Evolutionary conservation across 2,329 filamentous ascomycete species (phyloP), one percentile per base, ranked within the genome.

Genomic region (Ceratocystis diversiconidia): DNA sequence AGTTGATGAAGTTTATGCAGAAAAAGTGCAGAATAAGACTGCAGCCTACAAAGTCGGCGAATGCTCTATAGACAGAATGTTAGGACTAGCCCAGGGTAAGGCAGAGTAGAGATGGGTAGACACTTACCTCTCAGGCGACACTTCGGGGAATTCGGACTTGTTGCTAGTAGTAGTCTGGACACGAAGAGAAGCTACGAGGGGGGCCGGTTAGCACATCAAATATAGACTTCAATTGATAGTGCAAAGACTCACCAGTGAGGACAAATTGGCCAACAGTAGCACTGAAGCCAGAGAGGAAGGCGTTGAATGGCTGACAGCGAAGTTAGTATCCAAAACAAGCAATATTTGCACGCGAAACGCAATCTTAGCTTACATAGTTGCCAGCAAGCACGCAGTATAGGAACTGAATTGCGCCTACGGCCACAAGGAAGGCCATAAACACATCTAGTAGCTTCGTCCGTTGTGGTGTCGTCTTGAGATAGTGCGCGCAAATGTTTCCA

Each of bases 1-100:
- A 99, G 82, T 99, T 99, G 80, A 99, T 97, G 77, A 99, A 99
- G 82, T 99, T 99, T 75, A 97, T 86, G 78, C 92, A 96, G 82
- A 99, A 99, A 79, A 97, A 96, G 79, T 99, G 94, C 75, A 97
- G 79, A 74, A 97, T 90, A 75, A 99, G 76, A 76, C 92, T 96
- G 74, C 92, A 94, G 71, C 96, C 90, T 68, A 99, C 82, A 74
- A 88, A 99, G 78, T 99, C 94, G 73, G 94, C 92, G 76, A 99
- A 99, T 48, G 94, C 92, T 75, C 91, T 95, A 70, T n/a, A 43
- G 17, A 46, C n/a, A 22, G 28, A 60, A 28, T 44, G 57, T 62
- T 30, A 30, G 50, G 25, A 19, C 50, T 25, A 32, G 28, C 30
- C 48, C 12, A 3, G 46, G 12, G n/a, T 44, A 19, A n/a, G 36